Percentiles rank a stretch among this genome's conserved stretches.
Conservation (phyloP, 805 yeast species). For the Saturnispora halmiae region DNA sequence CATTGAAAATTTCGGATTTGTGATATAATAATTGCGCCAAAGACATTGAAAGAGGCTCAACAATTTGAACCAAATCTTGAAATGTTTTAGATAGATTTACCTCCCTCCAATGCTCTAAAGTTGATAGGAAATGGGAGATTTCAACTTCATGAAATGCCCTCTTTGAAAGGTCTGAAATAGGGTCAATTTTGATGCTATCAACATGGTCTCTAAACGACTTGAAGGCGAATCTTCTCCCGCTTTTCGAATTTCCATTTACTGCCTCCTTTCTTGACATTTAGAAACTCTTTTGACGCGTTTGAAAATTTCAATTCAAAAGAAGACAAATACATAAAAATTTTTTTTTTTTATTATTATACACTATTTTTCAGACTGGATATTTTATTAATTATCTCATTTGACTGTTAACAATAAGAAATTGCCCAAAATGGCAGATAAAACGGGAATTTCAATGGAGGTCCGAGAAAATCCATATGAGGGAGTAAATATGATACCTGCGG, state of each 20-base stretch:
- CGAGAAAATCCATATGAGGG: conserved; percentile 9
- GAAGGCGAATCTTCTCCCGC: conserved; percentile 51
- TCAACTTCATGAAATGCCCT: conserved; percentile 65
- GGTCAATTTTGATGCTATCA: conserved; percentile 79
- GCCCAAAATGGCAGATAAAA: neutral
- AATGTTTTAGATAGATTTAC: conserved; percentile 69
- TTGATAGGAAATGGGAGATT: conserved; percentile 67
- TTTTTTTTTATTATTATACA: conserved; percentile 1
- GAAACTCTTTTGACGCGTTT: neutral
- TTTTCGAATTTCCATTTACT: conserved; percentile 37
- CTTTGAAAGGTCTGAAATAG: conserved; percentile 38
- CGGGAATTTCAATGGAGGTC: neutral
- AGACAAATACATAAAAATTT: neutral
- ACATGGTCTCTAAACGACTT: conserved; percentile 77
- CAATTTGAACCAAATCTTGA: conserved; percentile 48
- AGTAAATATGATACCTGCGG: neutral
- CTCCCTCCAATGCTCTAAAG: conserved; percentile 82
- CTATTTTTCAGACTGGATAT: no score
- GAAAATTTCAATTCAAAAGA: neutral
- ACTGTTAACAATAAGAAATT: neutral
- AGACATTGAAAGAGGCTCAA: conserved; percentile 51
- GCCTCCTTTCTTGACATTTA: conserved; percentile 27
- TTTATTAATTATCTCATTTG: neutral
- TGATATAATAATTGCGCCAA: conserved; percentile 76
- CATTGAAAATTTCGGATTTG: conserved; percentile 45